These are phyloP conservation scores for Myxozyma nipponensis DNA, from an alignment of 805 yeast genomes.

Conservation along the genomic window DNA sequence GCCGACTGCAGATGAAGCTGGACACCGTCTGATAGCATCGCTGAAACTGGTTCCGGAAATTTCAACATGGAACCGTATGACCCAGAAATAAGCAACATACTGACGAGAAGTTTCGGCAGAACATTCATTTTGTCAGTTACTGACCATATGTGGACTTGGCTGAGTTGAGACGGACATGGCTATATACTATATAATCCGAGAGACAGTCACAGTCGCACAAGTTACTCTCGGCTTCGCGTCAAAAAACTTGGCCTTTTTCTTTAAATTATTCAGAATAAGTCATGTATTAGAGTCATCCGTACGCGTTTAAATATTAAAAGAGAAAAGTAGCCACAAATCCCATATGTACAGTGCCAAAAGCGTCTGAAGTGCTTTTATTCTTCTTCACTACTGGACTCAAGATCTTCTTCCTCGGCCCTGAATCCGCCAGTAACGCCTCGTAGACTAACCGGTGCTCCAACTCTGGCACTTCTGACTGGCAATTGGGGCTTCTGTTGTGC, in stretches of 20 bases:
- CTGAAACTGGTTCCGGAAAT: neutral
- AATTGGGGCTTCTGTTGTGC: conserved; percentile 3
- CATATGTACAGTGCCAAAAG: no score
- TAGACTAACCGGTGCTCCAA: conserved; percentile 27
- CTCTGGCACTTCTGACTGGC: neutral
- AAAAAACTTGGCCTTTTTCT: no score
- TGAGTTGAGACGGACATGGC: no score
- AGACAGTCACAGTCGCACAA: no score
- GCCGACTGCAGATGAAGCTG: neutral
- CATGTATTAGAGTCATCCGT: no score
- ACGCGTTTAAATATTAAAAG: no score
- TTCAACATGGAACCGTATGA: neutral
- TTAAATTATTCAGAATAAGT: no score
- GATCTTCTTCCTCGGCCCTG: conserved; percentile 25
- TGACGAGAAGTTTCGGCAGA: neutral
- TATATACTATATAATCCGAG: no score
- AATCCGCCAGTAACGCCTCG: conserved; percentile 27
- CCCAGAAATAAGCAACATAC: neutral
- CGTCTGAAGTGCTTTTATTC: conserved; percentile 12
- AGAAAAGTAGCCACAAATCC: no score
- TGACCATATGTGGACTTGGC: no score
- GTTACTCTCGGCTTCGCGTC: no score
- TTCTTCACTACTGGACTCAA: conserved; percentile 29
- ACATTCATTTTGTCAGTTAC: no score
- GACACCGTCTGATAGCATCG: neutral